Evolutionary conservation across 176 grass and related monocot genomes (phyloP).

Genomic region (sorghum (Sorghum bicolor)): DNA sequence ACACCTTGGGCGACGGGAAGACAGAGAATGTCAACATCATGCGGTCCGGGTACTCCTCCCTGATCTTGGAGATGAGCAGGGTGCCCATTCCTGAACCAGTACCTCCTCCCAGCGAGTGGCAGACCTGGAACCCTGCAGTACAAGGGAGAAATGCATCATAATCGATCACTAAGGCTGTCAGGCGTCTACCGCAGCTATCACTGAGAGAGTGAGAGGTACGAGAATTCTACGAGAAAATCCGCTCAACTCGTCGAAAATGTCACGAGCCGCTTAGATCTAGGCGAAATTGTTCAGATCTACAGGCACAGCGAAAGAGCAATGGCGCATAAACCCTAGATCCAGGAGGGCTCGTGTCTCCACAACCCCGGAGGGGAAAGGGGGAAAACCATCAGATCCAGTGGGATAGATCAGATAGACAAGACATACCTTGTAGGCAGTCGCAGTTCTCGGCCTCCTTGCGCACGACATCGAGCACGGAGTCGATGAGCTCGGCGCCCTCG

Average conservation of each 20-base stretch:
- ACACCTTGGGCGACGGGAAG: slow-evolving; percentile 85
- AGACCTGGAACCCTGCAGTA: slow-evolving; percentile 76
- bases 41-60: slow-evolving; percentile 84
- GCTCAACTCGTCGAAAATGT: not conserved
- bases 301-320: not conserved
- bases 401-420: not conserved
- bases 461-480: slow-evolving; percentile 83
- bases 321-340: slow-evolving; percentile 28
- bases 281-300: slow-evolving; percentile 14
- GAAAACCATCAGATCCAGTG: slow-evolving; percentile 13
- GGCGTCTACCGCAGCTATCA: too few species aligned
- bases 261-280: not conserved
- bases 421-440: slow-evolving; percentile 81
- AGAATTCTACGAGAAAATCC: not conserved
- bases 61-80: slow-evolving; percentile 81
- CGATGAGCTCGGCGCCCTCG: slow-evolving; percentile 86
- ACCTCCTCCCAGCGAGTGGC: slow-evolving; percentile 77
- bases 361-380: not conserved
- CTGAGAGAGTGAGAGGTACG: too few species aligned
- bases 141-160: not conserved
- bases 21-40: slow-evolving; percentile 97
- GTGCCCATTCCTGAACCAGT: slow-evolving; percentile 88
- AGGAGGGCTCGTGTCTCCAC: not conserved
- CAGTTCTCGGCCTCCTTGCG: slow-evolving; percentile 97
- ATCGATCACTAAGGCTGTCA: not conserved